These are phyloP conservation scores for Tetrahymena borealis DNA, from an alignment of 73 alveolate species.

Conservation along the genomic window DNA sequence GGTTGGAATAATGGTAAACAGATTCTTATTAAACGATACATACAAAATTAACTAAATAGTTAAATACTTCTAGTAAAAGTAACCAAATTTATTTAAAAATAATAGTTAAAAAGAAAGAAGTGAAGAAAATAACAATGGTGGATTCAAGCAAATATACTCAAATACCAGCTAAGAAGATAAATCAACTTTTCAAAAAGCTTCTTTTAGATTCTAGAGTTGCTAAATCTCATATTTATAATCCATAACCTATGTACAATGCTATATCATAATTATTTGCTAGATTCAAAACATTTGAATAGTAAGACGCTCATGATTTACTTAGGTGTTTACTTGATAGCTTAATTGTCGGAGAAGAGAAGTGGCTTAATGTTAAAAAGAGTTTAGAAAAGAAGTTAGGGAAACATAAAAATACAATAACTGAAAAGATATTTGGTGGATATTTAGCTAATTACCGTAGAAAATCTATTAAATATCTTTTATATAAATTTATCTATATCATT, in stretches of 20 bases:
- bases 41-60: not conserved
- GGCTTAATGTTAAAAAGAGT: constrained; percentile 9
- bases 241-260: not conserved
- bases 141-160: not conserved
- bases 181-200: constrained; percentile 4
- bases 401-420: constrained; percentile 17
- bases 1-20: constrained; percentile 10
- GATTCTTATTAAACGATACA: not conserved
- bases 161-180: constrained; percentile 6
- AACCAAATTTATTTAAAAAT: not conserved
- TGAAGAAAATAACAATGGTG: not conserved
- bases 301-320: constrained; percentile 31
- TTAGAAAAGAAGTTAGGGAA: constrained; percentile 13
- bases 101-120: not conserved
- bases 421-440: constrained; percentile 35
- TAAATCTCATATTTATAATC: constrained; percentile 12
- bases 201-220: constrained; percentile 5
- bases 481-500: not conserved
- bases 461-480: not conserved
- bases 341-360: constrained; percentile 27
- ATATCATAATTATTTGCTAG: not conserved
- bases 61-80: not conserved
- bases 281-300: constrained; percentile 28
- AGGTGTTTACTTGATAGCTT: constrained; percentile 31
- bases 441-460: constrained; percentile 24